These are phyloP conservation scores for Moesziomyces globuligerus DNA, from an alignment of 1,284 basidiomycete species.

Conservation along the genomic window DNA sequence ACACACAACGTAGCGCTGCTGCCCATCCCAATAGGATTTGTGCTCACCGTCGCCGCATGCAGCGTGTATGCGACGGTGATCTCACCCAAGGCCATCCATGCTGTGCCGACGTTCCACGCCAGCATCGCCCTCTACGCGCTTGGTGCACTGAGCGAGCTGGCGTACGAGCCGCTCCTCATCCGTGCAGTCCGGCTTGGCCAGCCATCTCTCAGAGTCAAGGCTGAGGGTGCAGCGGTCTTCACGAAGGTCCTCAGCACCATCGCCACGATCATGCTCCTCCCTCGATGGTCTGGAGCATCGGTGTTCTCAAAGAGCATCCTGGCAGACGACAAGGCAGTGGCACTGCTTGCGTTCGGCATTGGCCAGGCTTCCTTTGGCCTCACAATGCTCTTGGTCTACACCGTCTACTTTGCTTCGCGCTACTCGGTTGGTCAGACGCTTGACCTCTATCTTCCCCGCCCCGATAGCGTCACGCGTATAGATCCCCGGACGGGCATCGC, in stretches of 20 bases:
- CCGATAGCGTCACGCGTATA: background rate
- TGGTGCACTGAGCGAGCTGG: slow-evolving; percentile 58
- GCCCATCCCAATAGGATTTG: slow-evolving; percentile 50
- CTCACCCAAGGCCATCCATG: slow-evolving; percentile 39
- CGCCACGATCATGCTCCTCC: slow-evolving; percentile 17
- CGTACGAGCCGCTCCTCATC: slow-evolving; percentile 59
- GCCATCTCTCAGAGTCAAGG: slow-evolving; percentile 51
- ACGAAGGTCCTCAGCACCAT: slow-evolving; percentile 53
- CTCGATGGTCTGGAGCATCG: slow-evolving; percentile 4
- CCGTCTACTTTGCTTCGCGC: slow-evolving; percentile 17
- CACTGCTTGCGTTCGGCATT: slow-evolving; percentile 58
- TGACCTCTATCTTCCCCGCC: slow-evolving; percentile 72
- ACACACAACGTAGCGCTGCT: slow-evolving; percentile 61
- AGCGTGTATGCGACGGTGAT: slow-evolving; percentile 39
- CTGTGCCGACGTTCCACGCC: slow-evolving; percentile 32
- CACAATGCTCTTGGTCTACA: slow-evolving; percentile 28
- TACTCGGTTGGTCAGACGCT: slow-evolving; percentile 83
- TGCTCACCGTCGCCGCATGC: slow-evolving; percentile 30
- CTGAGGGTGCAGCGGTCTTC: slow-evolving; percentile 56
- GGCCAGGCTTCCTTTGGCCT: slow-evolving; percentile 57
- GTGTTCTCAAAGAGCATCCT: background rate
- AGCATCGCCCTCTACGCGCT: slow-evolving; percentile 55
- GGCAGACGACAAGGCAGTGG: slow-evolving; percentile 16
- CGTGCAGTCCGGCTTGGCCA: slow-evolving; percentile 47
- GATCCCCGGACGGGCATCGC: background rate